Conservation (phyloP, 116 monocot genomes). For the Iris pallida region DNA sequence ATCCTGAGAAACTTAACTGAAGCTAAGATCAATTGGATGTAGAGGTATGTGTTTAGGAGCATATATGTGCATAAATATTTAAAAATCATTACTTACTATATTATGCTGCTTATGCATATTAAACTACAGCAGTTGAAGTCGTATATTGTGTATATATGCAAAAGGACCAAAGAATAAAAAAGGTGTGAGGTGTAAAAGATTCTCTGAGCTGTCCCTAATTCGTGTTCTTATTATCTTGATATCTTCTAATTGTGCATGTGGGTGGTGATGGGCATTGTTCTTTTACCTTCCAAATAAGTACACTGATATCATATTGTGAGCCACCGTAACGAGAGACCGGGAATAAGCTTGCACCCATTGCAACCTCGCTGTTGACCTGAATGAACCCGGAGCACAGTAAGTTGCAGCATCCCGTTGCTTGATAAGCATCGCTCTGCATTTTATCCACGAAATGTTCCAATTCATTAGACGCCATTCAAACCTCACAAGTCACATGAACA, state of each 20-base stretch:
- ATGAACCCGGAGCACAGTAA: conserved; percentile 27
- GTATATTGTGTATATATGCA: conserved; percentile 7
- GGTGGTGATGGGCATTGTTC: not conserved
- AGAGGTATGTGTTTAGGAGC: too few relatives aligned
- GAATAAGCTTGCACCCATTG: conserved; percentile 27
- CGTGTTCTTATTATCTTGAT: not conserved
- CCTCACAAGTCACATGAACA: too few relatives aligned
- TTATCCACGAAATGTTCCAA: too few relatives aligned
- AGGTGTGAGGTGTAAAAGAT: conserved; percentile 11
- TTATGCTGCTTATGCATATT: too few relatives aligned
- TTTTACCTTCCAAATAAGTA: conserved; percentile 30
- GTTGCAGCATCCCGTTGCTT: conserved; percentile 52
- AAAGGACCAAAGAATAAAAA: too few relatives aligned
- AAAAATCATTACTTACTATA: too few relatives aligned
- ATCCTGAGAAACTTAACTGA: too few relatives aligned
- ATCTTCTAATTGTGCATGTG: not conserved
- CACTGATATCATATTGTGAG: conserved; percentile 22
- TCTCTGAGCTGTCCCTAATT: not conserved
- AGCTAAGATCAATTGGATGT: too few relatives aligned
- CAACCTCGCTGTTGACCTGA: conserved; percentile 27
- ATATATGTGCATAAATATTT: too few relatives aligned
- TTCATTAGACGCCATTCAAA: too few relatives aligned
- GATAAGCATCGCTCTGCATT: too few relatives aligned
- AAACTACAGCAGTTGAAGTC: too few relatives aligned
- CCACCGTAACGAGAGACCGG: conserved; percentile 19